Base-by-base conservation (phyloP, 768 basidiomycete genomes). In the Lactifluus pinguis region DNA sequence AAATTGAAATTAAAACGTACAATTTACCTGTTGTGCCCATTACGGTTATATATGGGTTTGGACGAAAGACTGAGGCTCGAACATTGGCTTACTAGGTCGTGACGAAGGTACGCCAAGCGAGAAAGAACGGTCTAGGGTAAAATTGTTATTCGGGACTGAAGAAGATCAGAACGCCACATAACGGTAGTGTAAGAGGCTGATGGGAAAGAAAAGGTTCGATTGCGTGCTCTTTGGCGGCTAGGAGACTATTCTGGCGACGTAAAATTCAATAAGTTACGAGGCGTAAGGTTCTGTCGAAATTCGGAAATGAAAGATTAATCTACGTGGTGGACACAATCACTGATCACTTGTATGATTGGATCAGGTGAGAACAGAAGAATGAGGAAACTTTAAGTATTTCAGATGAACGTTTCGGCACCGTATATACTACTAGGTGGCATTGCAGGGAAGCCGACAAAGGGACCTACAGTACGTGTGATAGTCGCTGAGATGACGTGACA, bases 171-270 rank as follows among this genome's bases (percentile, higher is more conserved):
- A 60, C 48, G 39, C 11, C 59, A 54, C 30, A 42, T 19, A 15
- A 42, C 30, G 41, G n/a, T 45, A 19, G n/a, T 45, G n/a, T n/a
- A 45, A 42, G 41, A 42, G 17, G 11, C 41, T 42, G 17, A 32
- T 55, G 53, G 59, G 54, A 44, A 36, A 38, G 6, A 32, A 29
- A 38, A 14, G 0, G 30, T 38, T 48, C 52, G 44, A 59, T 53
- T 57, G 45, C 25, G n/a, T 49, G 44, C 52, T 48, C 36, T 48
- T n/a, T 34, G 48, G 59, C 48, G 53, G 48, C 48, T 44, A 59
- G 10, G 32, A 49, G 34, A 54, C 53, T 15, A 29, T 34, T 60
- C 32, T 5, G 19, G 30, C 5, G 13, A 41, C 32, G 39, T 45
- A 41, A 32, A 52, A n/a, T 44, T 51, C 44, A 52, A 52, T 45